Evolutionary conservation across 2,329 filamentous ascomycete genomes (phyloP), one percentile per base, ranked within the genome.

Genomic region (Coniosporium tulheliwenetii): DNA sequence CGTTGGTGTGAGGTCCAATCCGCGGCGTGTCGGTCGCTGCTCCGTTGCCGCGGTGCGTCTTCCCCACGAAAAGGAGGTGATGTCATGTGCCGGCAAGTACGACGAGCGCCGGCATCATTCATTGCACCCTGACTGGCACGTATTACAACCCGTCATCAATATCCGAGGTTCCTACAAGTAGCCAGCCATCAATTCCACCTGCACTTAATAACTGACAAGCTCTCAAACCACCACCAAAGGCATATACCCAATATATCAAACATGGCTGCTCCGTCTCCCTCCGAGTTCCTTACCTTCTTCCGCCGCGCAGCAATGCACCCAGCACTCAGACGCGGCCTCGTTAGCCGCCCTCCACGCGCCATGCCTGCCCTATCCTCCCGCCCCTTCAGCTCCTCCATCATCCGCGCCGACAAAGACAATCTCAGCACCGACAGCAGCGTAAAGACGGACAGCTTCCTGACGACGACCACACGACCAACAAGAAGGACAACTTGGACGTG

Each of bases 281-380:
- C 59, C 29, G 54, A 60, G 41, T 59, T 61, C 52, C 51, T 61
- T 14, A 59, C 54, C 39, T 59, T 61, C 50, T 58, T 55, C 53
- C 57, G 59, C 41, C 51, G 48, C 35, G 38, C 49, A 26, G 47
- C 49, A 34, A 47, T 37, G 12, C 43, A 36, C 37, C 31, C 37
- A 12, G 10, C 19, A 8, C 16, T 29, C 10, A 15, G 14, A 13
- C 37, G 10, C n/a, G 31, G n/a, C 13, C 30, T 26, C 14, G 5
- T 10, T 26, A 14, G 48, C 50, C 8, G 43, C 40, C 12, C 52
- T 55, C 19, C 19, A 26, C 19, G 19, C 19, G 19, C 19, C 19
- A 4, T 26, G 19, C 3, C 3, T 7, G 3, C 19, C 4, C 41
- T 45, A 47, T n/a, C 37, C 19, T 39, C 26, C 9, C 10, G 42